A percentile compares a stretch with the other conserved stretches of the same genome.
phyloP scores from a whole-genome alignment of 208 protist species.

The Acanthamoeba triangularis region DNA sequence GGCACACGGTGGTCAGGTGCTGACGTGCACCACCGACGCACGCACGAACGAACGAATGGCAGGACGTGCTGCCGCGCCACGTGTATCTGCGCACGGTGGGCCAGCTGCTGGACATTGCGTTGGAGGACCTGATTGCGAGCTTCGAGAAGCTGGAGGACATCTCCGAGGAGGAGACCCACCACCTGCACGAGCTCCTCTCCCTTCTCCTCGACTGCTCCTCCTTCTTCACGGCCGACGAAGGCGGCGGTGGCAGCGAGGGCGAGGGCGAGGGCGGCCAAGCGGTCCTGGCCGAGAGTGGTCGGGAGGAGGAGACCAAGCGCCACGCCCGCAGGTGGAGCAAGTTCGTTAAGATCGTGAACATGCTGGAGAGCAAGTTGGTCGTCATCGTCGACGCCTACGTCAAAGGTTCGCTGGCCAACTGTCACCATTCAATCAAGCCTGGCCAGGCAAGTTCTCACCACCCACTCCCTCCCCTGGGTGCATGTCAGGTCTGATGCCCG shows the following conservation, averaged over 20 bases:
- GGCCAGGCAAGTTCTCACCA: not conserved
- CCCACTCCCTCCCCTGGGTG: not conserved
- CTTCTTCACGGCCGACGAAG: conserved; percentile 1
- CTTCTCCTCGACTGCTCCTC: conserved; percentile 12
- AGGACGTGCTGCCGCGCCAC: conserved; percentile 55
- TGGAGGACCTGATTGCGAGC: not conserved
- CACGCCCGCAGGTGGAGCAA: conserved; percentile 28
- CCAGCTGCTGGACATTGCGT: not conserved
- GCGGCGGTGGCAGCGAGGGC: not conserved
- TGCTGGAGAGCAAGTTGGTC: conserved; percentile 65
- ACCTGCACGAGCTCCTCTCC: conserved; percentile 62
- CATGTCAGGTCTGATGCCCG: conserved; percentile 34
- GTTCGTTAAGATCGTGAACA: conserved; percentile 66
- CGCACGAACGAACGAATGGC: too few relatives aligned
- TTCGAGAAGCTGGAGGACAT: conserved; percentile 67
- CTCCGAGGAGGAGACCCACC: conserved; percentile 77
- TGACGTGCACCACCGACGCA: not conserved
- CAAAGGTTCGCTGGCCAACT: not conserved
- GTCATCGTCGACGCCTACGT: conserved; percentile 54
- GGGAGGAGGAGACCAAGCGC: conserved; percentile 13
- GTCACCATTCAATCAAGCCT: not conserved
- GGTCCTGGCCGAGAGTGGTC: not conserved
- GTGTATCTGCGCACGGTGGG: conserved; percentile 37
- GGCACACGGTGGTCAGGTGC: too few relatives aligned
- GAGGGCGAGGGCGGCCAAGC: not conserved